Conservation (phyloP, 2,329 filamentous ascomycete species). For the Phyllosticta citriasiana region DNA sequence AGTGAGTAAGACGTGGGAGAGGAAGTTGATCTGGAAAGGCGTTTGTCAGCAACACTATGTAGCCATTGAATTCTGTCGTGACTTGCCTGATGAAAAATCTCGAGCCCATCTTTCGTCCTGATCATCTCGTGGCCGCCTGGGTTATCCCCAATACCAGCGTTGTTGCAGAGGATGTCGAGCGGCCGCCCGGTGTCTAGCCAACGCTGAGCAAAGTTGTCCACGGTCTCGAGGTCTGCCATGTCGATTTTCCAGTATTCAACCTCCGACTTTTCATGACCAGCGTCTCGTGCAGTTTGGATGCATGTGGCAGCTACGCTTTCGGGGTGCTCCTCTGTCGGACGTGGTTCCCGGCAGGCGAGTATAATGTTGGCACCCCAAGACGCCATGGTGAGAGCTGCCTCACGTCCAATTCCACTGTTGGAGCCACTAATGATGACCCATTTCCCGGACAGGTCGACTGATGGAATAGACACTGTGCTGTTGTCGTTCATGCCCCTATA, state of each 20-base stretch:
- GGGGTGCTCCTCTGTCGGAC: conserved; percentile 17
- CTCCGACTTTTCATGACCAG: conserved; percentile 2
- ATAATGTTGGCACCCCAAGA: conserved; percentile 20
- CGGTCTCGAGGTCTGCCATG: conserved; percentile 16
- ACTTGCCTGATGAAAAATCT: conserved; percentile 17
- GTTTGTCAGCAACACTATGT: not conserved
- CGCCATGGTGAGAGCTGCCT: conserved; percentile 18
- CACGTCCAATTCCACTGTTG: conserved; percentile 20
- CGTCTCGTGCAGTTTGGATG: conserved; percentile 5
- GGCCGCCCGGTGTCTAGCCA: conserved; percentile 18
- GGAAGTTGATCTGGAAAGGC: conserved; percentile 20
- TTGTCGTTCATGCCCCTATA: conserved; percentile 4
- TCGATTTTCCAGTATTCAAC: conserved; percentile 22
- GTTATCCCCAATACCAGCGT: conserved; percentile 19
- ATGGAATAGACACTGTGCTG: not conserved
- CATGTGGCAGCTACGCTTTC: conserved; percentile 17
- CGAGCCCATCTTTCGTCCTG: conserved; percentile 22
- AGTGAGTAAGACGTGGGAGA: conserved; percentile 22
- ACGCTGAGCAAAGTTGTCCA: conserved; percentile 19
- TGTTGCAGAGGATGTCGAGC: conserved; percentile 23
- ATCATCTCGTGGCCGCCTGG: conserved; percentile 9
- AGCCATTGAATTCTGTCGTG: not conserved
- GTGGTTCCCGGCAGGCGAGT: conserved; percentile 18
- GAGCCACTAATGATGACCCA: conserved; percentile 14
- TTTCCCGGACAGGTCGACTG: conserved; percentile 11